A percentile compares a stretch with the other conserved stretches of the same genome.
These are phyloP conservation scores for Tolypocladium amazonense DNA, from an alignment of 2,329 filamentous ascomycete genomes.

Conservation along the genomic window DNA sequence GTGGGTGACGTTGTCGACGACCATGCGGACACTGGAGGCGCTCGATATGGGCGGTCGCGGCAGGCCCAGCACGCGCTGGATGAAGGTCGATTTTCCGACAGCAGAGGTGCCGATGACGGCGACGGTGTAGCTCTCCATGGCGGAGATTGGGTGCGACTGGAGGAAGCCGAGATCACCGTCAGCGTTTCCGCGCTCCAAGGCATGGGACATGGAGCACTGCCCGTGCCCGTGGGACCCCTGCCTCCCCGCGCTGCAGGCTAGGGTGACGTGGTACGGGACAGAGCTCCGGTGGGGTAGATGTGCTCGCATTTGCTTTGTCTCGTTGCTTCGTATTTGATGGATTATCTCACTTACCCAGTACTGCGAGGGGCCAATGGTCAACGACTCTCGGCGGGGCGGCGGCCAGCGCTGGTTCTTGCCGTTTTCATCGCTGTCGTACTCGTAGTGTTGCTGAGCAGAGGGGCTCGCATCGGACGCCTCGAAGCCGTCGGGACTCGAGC, in stretches of 20 bases:
- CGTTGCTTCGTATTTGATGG: neutral
- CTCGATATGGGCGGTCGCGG: conserved; percentile 40
- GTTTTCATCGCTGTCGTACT: conserved; percentile 26
- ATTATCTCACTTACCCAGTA: conserved; percentile 22
- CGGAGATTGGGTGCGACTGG: conserved; percentile 18
- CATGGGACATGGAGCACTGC: conserved; percentile 4
- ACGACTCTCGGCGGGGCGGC: conserved; percentile 37
- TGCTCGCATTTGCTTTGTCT: neutral
- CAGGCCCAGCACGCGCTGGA: conserved; percentile 51
- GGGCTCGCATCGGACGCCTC: conserved; percentile 12
- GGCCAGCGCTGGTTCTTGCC: conserved; percentile 27
- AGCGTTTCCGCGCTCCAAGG: conserved; percentile 1
- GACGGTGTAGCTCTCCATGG: conserved; percentile 53
- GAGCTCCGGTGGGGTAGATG: neutral
- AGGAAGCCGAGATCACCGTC: conserved; percentile 4
- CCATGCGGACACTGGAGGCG: conserved; percentile 45
- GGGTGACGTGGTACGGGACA: neutral
- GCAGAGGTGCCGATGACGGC: conserved; percentile 56
- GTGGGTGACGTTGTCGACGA: conserved; percentile 47
- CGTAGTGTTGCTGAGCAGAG: conserved; percentile 12
- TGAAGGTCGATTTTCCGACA: conserved; percentile 59
- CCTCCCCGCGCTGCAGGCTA: conserved; percentile 5
- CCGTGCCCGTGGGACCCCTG: conserved; percentile 10
- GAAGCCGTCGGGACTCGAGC: conserved; percentile 13
- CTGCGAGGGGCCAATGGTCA: conserved; percentile 26